A percentile compares a stretch with the other conserved stretches of the same genome.
Conservation (phyloP, 768 basidiomycete genomes). For the Termitomyces sp. region DNA sequence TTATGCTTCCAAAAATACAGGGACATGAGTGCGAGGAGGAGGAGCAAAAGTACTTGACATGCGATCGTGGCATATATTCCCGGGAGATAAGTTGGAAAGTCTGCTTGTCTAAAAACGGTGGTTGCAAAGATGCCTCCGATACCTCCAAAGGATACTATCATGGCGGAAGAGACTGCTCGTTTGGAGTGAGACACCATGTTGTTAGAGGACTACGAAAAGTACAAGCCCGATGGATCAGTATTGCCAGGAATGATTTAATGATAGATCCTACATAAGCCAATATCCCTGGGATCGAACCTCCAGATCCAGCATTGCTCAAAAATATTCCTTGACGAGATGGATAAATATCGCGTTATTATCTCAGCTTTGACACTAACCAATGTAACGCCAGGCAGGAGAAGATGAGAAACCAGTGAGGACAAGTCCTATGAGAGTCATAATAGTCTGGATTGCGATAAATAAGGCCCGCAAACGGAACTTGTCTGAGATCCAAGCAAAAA, state of each 20-base stretch:
- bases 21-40: slow-evolving; percentile 33
- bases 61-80: slow-evolving; percentile 41
- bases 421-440: slow-evolving; percentile 36
- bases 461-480: slow-evolving; percentile 34
- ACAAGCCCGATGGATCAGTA: neutral
- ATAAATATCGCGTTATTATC: neutral
- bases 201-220: slow-evolving; percentile 34
- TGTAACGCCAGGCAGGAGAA: slow-evolving; percentile 32
- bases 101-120: slow-evolving; percentile 38
- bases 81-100: slow-evolving; percentile 39
- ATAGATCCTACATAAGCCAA: slow-evolving; percentile 39
- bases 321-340: slow-evolving; percentile 32
- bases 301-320: slow-evolving; percentile 37
- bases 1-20: slow-evolving; percentile 32
- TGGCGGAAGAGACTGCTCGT: slow-evolving; percentile 39
- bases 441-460: slow-evolving; percentile 35
- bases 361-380: slow-evolving; percentile 23
- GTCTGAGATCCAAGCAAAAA: slow-evolving; percentile 44
- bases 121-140: slow-evolving; percentile 44
- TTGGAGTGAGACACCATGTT: slow-evolving; percentile 46
- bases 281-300: slow-evolving; percentile 40
- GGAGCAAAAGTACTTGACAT: slow-evolving; percentile 36
- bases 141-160: slow-evolving; percentile 43
- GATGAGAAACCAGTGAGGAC: slow-evolving; percentile 32
- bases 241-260: neutral